Conservation (phyloP, 129 eudicot genomes). For the Pulicaria dysenterica region DNA sequence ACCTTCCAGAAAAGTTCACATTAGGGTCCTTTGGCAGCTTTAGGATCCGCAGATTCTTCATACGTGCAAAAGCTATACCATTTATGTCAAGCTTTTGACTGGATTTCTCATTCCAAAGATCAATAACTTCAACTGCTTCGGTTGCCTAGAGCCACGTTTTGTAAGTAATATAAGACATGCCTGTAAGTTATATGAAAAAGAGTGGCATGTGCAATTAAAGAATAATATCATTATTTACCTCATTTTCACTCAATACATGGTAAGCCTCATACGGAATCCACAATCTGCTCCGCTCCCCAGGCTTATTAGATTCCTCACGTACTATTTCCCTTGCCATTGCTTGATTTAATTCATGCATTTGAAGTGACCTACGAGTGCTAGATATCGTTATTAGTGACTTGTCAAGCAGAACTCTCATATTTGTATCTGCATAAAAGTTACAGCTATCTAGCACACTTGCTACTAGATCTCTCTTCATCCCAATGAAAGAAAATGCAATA, state of each 20-base stretch:
- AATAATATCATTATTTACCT: neutral
- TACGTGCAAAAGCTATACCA: neutral
- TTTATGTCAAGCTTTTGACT: neutral
- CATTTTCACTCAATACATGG: constrained; percentile 21
- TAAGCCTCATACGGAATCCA: constrained; percentile 25
- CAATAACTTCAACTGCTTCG: neutral
- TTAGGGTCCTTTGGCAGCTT: neutral
- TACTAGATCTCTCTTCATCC: neutral
- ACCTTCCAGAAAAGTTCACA: neutral
- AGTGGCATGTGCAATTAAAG: neutral
- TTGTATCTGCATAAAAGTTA: constrained; percentile 20
- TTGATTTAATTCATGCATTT: constrained; percentile 36
- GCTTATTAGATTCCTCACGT: constrained; percentile 3
- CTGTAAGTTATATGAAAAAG: neutral
- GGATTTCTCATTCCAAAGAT: neutral
- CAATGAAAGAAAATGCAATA: constrained; percentile 35
- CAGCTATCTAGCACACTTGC: constrained; percentile 13
- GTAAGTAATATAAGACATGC: too few relatives aligned
- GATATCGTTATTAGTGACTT: constrained; percentile 18
- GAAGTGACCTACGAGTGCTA: neutral
- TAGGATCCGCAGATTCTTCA: constrained; percentile 5
- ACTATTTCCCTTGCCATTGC: constrained; percentile 29
- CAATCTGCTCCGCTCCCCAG: constrained; percentile 12
- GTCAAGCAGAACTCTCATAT: constrained; percentile 21
- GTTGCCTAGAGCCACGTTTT: neutral